phyloP scores from a whole-genome alignment of 352 stramenopile species.

The Aphanomyces cochlioides region DNA sequence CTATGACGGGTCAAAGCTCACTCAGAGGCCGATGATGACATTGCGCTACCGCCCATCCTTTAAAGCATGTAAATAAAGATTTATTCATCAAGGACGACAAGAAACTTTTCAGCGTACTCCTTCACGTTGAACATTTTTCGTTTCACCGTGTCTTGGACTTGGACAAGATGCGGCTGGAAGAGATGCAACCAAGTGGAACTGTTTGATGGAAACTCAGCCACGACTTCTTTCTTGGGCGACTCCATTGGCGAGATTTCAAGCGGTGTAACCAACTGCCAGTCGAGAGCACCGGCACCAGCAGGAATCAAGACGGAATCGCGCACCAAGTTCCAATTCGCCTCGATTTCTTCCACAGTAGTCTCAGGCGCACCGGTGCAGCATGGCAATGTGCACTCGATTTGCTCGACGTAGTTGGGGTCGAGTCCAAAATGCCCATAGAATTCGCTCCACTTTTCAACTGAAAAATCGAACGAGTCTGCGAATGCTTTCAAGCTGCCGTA shows the following conservation, averaged over 20 bases:
- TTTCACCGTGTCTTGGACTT: constrained; percentile 27
- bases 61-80: no score
- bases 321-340: constrained; percentile 78
- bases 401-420: constrained; percentile 31
- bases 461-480: constrained; percentile 83
- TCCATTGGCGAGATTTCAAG: neutral
- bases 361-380: constrained; percentile 52
- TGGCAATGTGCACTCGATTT: constrained; percentile 45
- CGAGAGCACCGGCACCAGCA: constrained; percentile 34
- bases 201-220: neutral
- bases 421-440: constrained; percentile 54
- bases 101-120: constrained; percentile 27
- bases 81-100: neutral
- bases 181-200: neutral
- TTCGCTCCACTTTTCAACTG: constrained; percentile 69
- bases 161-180: neutral
- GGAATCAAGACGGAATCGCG: constrained; percentile 56
- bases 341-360: constrained; percentile 67
- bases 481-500: constrained; percentile 82
- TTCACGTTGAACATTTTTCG: constrained; percentile 29
- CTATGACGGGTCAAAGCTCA: no score
- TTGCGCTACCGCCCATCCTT: no score
- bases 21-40: no score
- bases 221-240: neutral
- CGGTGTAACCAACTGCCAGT: constrained; percentile 76